Evolutionary conservation across 2,329 filamentous ascomycete species (phyloP), one percentile per base, ranked within the genome.

Genomic region (Trichophyton schoenleinii): DNA sequence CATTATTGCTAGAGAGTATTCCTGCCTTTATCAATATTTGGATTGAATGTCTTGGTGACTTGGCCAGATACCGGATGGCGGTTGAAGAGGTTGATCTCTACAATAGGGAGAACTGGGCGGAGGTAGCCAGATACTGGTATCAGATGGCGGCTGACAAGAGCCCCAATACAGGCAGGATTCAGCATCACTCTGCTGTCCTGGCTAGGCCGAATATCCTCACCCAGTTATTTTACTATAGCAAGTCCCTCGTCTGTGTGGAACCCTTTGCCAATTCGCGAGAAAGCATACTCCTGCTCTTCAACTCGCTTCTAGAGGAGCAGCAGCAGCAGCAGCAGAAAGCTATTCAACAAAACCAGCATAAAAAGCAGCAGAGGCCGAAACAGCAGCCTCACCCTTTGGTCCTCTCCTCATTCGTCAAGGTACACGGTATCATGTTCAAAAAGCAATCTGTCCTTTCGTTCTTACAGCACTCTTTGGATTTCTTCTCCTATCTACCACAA

Each of bases 1-100:
- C 89, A 0, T 73, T 96, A 0, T 74, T 96, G 0, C 88, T 91
- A 63, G 91, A 97, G 68, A 95, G 89, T 0, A 89, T 96, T 0
- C 85, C 88, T 0, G 80, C 82, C 0, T 96, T 95, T 66, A 83
- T 88, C 59, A 88, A 94, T 62, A 96, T 89, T 0, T 97, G 92
- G 92, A 89, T 95, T 8, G 92, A 96, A 66, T 96, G 91, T 60
- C 76, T 97, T 0, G 92, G 92, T 0, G 91, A 97, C 69, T 74
- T 97, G 0, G 87, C 86, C 0, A 79, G 91, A 20, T 96, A 95
- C 67, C 80, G 87, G 0, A 96, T 96, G 91, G 90, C 91, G 0
- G 91, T 96, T 53, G 91, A 96, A 18, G 88, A 95, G 46, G 83
- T 87, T 28, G 87, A 94, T 64, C 79, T 88, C 20, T 75, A 81